A percentile compares a stretch with the other conserved stretches of the same genome.
phyloP scores from a whole-genome alignment of 2,329 filamentous ascomycete genomes.

The Penicillium sp. region DNA sequence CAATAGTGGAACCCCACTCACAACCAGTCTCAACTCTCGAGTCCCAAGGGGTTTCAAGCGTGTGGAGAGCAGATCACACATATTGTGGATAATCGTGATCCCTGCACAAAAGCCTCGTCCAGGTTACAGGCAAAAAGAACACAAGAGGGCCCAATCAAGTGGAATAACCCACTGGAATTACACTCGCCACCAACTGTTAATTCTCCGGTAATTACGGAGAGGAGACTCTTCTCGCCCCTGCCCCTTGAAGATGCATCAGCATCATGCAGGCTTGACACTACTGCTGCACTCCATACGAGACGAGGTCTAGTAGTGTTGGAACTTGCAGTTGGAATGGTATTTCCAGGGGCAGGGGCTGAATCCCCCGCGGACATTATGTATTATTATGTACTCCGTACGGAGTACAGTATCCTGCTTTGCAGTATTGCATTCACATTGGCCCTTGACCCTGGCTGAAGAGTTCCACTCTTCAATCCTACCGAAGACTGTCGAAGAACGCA shows the following conservation, averaged over 20 bases:
- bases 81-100: not conserved
- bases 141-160: not conserved
- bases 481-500: slow-evolving; percentile 2
- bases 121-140: not conserved
- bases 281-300: not conserved
- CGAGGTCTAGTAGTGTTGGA: no score
- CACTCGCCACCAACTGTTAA: slow-evolving; percentile 6
- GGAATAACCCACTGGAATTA: not conserved
- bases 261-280: no score
- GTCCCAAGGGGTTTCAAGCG: not conserved
- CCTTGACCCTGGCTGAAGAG: not conserved
- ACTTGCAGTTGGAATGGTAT: not conserved
- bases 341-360: not conserved
- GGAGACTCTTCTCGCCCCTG: not conserved
- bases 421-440: slow-evolving; percentile 2
- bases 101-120: not conserved
- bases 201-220: not conserved
- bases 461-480: not conserved
- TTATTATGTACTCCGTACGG: no score
- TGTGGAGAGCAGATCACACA: not conserved
- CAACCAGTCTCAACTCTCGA: not conserved
- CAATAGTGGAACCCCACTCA: not conserved
- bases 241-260: not conserved
- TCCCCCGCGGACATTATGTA: not conserved
- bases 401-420: no score